Conservation (phyloP, 768 basidiomycete species). For the Boletus rufocinnamomeus region DNA sequence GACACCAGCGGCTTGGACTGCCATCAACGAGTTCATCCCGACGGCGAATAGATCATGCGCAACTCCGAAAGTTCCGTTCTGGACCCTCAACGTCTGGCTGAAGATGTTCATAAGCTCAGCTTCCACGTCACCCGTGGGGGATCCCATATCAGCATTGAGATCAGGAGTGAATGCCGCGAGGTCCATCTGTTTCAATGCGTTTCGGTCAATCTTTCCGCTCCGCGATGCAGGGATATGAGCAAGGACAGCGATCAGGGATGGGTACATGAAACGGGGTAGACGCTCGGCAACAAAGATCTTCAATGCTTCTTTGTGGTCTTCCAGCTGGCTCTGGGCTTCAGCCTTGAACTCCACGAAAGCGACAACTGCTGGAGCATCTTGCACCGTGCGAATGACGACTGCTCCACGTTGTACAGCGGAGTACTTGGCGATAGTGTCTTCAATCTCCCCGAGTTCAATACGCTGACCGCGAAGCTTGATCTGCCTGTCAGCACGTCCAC, state of each 20-base stretch:
- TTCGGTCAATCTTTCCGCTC: slow-evolving; percentile 33
- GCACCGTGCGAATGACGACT: slow-evolving; percentile 30
- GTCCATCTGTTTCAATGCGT: slow-evolving; percentile 31
- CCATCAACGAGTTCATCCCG: slow-evolving; percentile 35
- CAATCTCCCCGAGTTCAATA: slow-evolving; percentile 37
- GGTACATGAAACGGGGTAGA: slow-evolving; percentile 36
- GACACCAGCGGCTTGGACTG: slow-evolving; percentile 34
- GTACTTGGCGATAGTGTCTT: slow-evolving; percentile 32
- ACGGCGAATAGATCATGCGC: slow-evolving; percentile 34
- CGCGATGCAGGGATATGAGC: slow-evolving; percentile 26
- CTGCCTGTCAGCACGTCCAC: slow-evolving; percentile 37
- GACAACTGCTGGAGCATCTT: slow-evolving; percentile 33
- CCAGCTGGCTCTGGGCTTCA: slow-evolving; percentile 13
- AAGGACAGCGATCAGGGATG: slow-evolving; percentile 31
- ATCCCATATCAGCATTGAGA: slow-evolving; percentile 27
- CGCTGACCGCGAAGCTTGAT: slow-evolving; percentile 38
- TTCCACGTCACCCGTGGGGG: slow-evolving; percentile 30
- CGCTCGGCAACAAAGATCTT: slow-evolving; percentile 32
- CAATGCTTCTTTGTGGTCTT: slow-evolving; percentile 24
- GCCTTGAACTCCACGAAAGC: slow-evolving; percentile 32
- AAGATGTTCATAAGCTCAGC: slow-evolving; percentile 29
- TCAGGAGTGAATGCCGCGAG: slow-evolving; percentile 25
- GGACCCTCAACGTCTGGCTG: slow-evolving; percentile 25
- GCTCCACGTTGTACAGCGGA: slow-evolving; percentile 22
- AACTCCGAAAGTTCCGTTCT: slow-evolving; percentile 25